A percentile compares a stretch with the other conserved stretches of the same genome.
Evolutionary conservation across 2,329 filamentous ascomycete genomes (phyloP).

Genomic region (Emydomyces testavorans): DNA sequence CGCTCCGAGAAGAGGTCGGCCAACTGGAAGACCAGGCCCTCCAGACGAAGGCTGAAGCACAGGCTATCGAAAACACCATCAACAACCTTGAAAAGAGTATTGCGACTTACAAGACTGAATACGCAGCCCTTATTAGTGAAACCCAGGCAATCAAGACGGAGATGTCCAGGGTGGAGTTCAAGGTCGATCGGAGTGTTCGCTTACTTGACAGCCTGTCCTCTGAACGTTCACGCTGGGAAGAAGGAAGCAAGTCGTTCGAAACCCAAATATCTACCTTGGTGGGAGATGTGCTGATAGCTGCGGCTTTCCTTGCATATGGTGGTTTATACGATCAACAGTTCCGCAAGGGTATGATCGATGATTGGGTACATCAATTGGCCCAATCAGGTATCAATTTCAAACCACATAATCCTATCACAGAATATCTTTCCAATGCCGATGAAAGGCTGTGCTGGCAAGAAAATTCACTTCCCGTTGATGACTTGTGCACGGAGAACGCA

Average conservation of each 20-base stretch:
- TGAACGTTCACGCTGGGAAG: slow-evolving; percentile 87
- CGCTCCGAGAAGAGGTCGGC: slow-evolving; percentile 77
- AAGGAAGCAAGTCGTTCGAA: slow-evolving; percentile 94
- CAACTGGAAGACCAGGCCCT: slow-evolving; percentile 78
- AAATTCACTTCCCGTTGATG: slow-evolving; percentile 84
- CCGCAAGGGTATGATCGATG: slow-evolving; percentile 93
- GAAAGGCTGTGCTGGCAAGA: slow-evolving; percentile 92
- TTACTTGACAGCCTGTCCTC: slow-evolving; percentile 90
- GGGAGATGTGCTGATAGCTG: slow-evolving; percentile 89
- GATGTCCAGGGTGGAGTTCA: slow-evolving; percentile 93
- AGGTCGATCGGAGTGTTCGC: slow-evolving; percentile 91
- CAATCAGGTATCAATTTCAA: slow-evolving; percentile 92
- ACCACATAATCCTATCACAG: slow-evolving; percentile 82
- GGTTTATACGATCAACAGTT: slow-evolving; percentile 97
- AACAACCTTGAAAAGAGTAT: slow-evolving; percentile 77
- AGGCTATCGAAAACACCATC: slow-evolving; percentile 82
- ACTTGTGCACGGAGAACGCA: slow-evolving; percentile 96
- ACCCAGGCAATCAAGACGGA: slow-evolving; percentile 94
- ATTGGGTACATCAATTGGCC: slow-evolving; percentile 88
- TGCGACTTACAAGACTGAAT: slow-evolving; percentile 88
- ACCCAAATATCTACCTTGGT: slow-evolving; percentile 95
- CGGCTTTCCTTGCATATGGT: slow-evolving; percentile 91
- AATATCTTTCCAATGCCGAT: slow-evolving; percentile 93
- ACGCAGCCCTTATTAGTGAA: slow-evolving; percentile 89
- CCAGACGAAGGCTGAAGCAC: slow-evolving; percentile 85